Conservation (phyloP, 805 yeast species). For the Sugiyamaella marilandica region DNA sequence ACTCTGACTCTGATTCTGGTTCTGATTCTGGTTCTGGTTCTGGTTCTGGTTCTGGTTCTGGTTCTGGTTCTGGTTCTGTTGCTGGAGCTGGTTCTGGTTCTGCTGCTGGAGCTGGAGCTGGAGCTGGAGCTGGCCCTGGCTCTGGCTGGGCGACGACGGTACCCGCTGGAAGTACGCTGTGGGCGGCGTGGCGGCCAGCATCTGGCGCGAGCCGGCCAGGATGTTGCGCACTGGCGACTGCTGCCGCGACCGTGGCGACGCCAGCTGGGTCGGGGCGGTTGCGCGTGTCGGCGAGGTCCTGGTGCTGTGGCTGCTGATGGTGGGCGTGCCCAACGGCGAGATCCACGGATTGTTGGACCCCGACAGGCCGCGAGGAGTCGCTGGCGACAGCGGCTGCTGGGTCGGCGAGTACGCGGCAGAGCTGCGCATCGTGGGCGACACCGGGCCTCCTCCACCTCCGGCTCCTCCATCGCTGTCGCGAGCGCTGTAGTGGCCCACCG, state of each 20-base stretch:
- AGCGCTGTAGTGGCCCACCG: background rate
- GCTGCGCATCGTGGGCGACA: slow-evolving; percentile 1
- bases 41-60: slow-evolving; percentile 12
- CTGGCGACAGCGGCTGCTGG: background rate
- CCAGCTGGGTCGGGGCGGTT: background rate
- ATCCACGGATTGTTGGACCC: slow-evolving; percentile 14
- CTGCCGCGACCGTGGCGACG: background rate
- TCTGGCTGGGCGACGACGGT: slow-evolving; percentile 5
- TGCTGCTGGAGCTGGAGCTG: background rate
- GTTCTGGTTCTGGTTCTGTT: background rate
- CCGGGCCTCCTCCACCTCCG: background rate
- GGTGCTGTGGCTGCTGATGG: background rate
- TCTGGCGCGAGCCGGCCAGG: background rate
- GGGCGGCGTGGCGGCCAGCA: background rate
- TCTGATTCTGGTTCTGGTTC: slow-evolving; percentile 21
- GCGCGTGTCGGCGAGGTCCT: slow-evolving; percentile 5
- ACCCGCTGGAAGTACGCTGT: background rate
- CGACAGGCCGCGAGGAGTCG: slow-evolving; percentile 11
- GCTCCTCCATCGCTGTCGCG: background rate
- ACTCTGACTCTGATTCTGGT: slow-evolving; percentile 22
- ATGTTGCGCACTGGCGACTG: background rate
- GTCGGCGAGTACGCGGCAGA: slow-evolving; percentile 11
- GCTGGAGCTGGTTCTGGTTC: too few relatives aligned
- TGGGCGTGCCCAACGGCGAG: slow-evolving; percentile 12
- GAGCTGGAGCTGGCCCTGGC: background rate